A percentile compares a stretch with the other conserved stretches of the same genome.
phyloP scores from a whole-genome alignment of 208 protist species.

The Leishmania mexicana region DNA sequence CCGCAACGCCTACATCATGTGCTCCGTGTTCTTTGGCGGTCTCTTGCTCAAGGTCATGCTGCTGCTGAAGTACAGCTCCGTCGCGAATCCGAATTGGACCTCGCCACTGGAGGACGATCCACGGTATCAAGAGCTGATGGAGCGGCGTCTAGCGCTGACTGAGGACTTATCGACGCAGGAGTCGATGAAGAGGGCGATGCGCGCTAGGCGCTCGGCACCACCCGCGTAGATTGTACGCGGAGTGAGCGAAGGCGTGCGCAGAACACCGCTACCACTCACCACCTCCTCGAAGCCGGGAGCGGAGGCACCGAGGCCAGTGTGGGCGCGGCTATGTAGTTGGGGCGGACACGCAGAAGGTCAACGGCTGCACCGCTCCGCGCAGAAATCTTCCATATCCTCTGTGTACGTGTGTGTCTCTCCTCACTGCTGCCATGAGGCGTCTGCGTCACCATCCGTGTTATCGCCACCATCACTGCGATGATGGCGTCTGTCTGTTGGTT shows the following conservation, averaged over 20 bases:
- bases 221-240: slow-evolving; percentile 23
- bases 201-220: slow-evolving; percentile 23
- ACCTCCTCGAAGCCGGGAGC: neutral
- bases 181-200: slow-evolving; percentile 40
- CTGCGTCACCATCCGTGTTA: neutral
- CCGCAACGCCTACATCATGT: slow-evolving; percentile 78
- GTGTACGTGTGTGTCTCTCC: neutral
- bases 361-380: neutral
- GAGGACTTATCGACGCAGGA: slow-evolving; percentile 42
- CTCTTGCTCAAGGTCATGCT: slow-evolving; percentile 69
- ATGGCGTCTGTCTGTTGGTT: neutral
- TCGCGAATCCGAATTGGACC: slow-evolving; percentile 18
- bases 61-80: slow-evolving; percentile 51
- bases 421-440: neutral
- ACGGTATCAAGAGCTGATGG: slow-evolving; percentile 50
- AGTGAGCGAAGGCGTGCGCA: neutral
- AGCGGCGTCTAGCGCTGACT: slow-evolving; percentile 46
- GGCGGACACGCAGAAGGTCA: neutral
- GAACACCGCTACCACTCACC: neutral
- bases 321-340: neutral
- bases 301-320: neutral
- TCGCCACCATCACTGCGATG: neutral
- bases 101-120: slow-evolving; percentile 46
- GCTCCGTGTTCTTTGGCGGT: slow-evolving; percentile 60
- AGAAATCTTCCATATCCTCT: neutral